A percentile compares a stretch with the other conserved stretches of the same genome.
Evolutionary conservation across 495 filamentous ascomycete genomes (phyloP).

Genomic region (Astrothelium macrocarpum): DNA sequence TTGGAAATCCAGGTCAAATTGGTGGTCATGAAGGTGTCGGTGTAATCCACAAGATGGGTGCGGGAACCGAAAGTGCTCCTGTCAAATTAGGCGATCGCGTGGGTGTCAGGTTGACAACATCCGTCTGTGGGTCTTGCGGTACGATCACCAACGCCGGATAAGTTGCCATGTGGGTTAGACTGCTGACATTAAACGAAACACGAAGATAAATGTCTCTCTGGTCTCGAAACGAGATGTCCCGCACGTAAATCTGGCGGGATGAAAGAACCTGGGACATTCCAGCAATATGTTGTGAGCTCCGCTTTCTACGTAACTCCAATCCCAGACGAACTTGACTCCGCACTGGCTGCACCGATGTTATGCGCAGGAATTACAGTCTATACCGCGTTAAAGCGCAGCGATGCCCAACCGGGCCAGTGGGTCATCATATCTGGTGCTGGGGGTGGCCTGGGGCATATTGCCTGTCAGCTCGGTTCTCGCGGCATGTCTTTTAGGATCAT

Average conservation of each 20-base stretch:
- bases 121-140: constrained; percentile 28
- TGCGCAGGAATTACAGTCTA: constrained; percentile 35
- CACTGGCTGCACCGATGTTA: constrained; percentile 51
- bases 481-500: constrained; percentile 63
- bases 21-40: constrained; percentile 44
- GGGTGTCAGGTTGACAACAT: constrained; percentile 40
- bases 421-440: constrained; percentile 48
- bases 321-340: constrained; percentile 49
- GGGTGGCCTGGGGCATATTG: constrained; percentile 38
- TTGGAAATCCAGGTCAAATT: constrained; percentile 55
- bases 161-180: too few relatives aligned
- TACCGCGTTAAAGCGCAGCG: constrained; percentile 42
- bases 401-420: constrained; percentile 50
- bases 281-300: constrained; percentile 55
- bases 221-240: not conserved
- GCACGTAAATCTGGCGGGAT: not conserved
- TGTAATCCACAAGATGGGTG: constrained; percentile 44
- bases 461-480: constrained; percentile 48
- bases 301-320: constrained; percentile 60
- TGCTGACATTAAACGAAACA: not conserved
- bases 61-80: constrained; percentile 38
- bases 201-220: not conserved
- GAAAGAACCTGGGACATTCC: constrained; percentile 53
- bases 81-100: constrained; percentile 53
- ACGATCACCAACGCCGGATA: not conserved